These are phyloP conservation scores for Alternaria consortialis DNA, from an alignment of 2,329 filamentous ascomycete species.

Conservation along the genomic window DNA sequence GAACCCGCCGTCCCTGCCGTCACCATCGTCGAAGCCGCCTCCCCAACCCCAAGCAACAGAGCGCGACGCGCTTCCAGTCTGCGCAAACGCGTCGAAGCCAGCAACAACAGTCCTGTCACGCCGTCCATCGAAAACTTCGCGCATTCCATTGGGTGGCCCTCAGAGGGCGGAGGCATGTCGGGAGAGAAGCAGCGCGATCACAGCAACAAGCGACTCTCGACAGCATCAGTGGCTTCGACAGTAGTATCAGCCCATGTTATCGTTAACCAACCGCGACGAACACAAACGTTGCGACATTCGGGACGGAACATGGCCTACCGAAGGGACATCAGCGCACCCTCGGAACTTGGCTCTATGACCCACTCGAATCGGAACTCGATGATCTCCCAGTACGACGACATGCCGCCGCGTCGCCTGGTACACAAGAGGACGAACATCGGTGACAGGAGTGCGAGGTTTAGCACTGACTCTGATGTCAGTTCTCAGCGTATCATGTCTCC, in stretches of 20 bases:
- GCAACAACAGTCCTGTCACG: slow-evolving; percentile 43
- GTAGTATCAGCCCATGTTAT: slow-evolving; percentile 65
- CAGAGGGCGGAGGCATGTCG: slow-evolving; percentile 42
- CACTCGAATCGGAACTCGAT: slow-evolving; percentile 58
- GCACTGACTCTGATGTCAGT: slow-evolving; percentile 40
- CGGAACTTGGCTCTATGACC: slow-evolving; percentile 54
- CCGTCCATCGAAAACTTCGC: slow-evolving; percentile 60
- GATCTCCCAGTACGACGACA: slow-evolving; percentile 47
- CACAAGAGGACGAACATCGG: slow-evolving; percentile 62
- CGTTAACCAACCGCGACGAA: slow-evolving; percentile 57
- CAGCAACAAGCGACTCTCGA: slow-evolving; percentile 58
- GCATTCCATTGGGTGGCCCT: slow-evolving; percentile 61
- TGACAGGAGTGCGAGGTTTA: slow-evolving; percentile 51
- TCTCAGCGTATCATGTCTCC: slow-evolving; percentile 36
- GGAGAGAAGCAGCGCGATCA: slow-evolving; percentile 36
- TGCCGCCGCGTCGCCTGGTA: slow-evolving; percentile 59
- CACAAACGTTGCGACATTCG: slow-evolving; percentile 61
- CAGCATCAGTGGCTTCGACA: slow-evolving; percentile 62
- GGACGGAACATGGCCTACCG: slow-evolving; percentile 63
- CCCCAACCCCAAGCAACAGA: slow-evolving; percentile 31
- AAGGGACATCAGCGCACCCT: slow-evolving; percentile 48
- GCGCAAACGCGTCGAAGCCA: slow-evolving; percentile 46
- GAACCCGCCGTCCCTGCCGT: slow-evolving; percentile 6
- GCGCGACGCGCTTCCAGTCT: slow-evolving; percentile 38
- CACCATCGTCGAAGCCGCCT: slow-evolving; percentile 25